These are phyloP conservation scores for Coemansia sp. DNA, from an alignment of 371 early-diverging fungal genomes.

Conservation along the genomic window DNA sequence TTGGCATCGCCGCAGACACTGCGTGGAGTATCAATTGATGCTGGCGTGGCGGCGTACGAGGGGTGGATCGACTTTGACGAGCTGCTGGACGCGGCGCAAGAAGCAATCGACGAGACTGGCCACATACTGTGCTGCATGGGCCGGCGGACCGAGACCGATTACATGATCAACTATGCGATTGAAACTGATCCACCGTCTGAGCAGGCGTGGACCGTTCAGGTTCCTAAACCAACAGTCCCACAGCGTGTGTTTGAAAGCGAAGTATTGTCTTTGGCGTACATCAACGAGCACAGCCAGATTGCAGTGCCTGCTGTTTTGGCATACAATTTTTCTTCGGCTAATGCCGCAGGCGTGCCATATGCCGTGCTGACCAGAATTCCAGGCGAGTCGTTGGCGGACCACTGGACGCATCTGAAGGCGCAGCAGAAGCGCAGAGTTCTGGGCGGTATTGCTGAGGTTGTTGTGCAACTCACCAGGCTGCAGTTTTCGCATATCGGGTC, in stretches of 20 bases:
- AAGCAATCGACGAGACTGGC: neutral
- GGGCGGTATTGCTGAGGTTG: constrained; percentile 30
- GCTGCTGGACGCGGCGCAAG: constrained; percentile 1
- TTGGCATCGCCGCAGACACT: constrained; percentile 26
- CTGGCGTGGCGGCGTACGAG: constrained; percentile 14
- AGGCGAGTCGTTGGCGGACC: constrained; percentile 12
- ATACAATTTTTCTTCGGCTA: constrained; percentile 17
- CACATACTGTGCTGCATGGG: neutral
- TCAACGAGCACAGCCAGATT: constrained; percentile 12
- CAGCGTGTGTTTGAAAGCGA: constrained; percentile 34
- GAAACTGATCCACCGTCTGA: neutral
- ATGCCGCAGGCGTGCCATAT: constrained; percentile 35
- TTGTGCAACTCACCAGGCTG: constrained; percentile 27
- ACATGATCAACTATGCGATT: constrained; percentile 26
- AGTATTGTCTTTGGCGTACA: constrained; percentile 27
- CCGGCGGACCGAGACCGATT: constrained; percentile 28
- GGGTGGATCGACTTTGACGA: constrained; percentile 39
- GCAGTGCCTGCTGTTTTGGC: constrained; percentile 16
- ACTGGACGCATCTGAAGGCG: constrained; percentile 17
- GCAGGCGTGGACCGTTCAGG: constrained; percentile 15
- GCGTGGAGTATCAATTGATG: constrained; percentile 2
- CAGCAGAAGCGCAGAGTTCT: constrained; percentile 22
- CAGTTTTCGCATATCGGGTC: constrained; percentile 34
- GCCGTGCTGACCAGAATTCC: constrained; percentile 12
- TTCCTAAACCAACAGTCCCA: constrained; percentile 29